phyloP scores from a whole-genome alignment of 2,329 filamentous ascomycete species.

The Verticillium zaregamsianum region DNA sequence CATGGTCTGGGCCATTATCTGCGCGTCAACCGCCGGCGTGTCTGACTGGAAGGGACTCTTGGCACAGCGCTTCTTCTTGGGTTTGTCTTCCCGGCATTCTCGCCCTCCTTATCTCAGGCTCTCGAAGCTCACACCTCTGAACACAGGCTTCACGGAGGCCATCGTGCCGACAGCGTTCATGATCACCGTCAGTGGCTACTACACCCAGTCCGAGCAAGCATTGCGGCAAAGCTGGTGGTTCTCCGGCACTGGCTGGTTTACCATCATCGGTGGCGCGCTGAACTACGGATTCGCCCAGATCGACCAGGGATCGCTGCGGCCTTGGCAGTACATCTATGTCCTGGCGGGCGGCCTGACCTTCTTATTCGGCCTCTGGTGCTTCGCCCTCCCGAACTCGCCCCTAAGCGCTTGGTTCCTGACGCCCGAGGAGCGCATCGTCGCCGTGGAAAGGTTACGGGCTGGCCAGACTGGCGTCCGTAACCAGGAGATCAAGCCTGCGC shows the following conservation, averaged over 20 bases:
- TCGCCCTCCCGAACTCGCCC: conserved; percentile 49
- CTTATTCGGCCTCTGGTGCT: conserved; percentile 46
- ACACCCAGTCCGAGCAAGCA: conserved; percentile 45
- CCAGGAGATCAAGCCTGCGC: conserved; percentile 40
- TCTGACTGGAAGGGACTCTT: conserved; percentile 48
- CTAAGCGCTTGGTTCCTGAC: conserved; percentile 53
- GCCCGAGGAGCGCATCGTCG: conserved; percentile 43
- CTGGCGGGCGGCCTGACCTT: conserved; percentile 45
- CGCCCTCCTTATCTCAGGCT: neutral
- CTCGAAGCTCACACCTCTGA: neutral
- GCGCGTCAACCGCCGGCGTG: conserved; percentile 52
- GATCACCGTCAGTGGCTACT: conserved; percentile 43
- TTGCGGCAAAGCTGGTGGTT: conserved; percentile 48
- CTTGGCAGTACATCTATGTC: conserved; percentile 53
- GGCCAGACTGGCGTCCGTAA: conserved; percentile 45
- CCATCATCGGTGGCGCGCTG: conserved; percentile 41
- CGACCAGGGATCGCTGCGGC: conserved; percentile 31
- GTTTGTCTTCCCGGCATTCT: neutral
- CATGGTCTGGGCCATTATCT: conserved; percentile 49
- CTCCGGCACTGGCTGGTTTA: conserved; percentile 36
- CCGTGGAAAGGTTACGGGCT: conserved; percentile 43
- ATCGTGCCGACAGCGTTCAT: conserved; percentile 47
- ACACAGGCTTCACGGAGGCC: conserved; percentile 34
- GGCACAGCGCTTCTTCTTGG: conserved; percentile 42
- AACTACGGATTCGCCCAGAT: conserved; percentile 50